A percentile compares a stretch with the other conserved stretches of the same genome.
These are phyloP conservation scores for Sporisorium exsertum DNA, from an alignment of 1,284 basidiomycete genomes.

Conservation along the genomic window DNA sequence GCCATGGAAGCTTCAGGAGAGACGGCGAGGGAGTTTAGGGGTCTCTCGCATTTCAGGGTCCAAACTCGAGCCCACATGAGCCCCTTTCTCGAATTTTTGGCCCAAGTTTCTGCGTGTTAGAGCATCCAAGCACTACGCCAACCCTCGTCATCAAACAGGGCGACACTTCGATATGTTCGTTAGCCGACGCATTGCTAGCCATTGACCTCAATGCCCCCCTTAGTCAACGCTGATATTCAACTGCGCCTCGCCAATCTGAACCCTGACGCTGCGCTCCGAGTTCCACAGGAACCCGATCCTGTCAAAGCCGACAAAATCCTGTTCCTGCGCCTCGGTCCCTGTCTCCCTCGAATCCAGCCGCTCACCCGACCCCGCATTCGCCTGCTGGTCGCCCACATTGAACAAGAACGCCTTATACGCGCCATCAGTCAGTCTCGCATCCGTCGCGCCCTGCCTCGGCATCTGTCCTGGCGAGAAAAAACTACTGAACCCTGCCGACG, in stretches of 20 bases:
- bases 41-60: slow-evolving; percentile 17
- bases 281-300: slow-evolving; percentile 60
- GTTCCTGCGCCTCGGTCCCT: slow-evolving; percentile 10
- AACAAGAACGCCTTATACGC: slow-evolving; percentile 67
- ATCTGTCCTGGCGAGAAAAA: slow-evolving; percentile 91
- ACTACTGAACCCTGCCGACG: slow-evolving; percentile 74
- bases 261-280: slow-evolving; percentile 52
- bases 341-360: not conserved
- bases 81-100: slow-evolving; percentile 10
- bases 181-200: not conserved
- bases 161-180: not conserved
- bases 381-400: slow-evolving; percentile 49
- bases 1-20: not conserved
- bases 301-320: slow-evolving; percentile 36
- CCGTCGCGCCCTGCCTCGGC: slow-evolving; percentile 84
- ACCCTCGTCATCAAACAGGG: not conserved
- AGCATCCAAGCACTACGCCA: too few species aligned
- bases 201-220: not conserved
- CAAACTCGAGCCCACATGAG: not conserved
- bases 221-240: slow-evolving; percentile 60
- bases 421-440: slow-evolving; percentile 62
- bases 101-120: too few species aligned
- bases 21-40: slow-evolving; percentile 7
- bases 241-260: slow-evolving; percentile 58
- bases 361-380: not conserved